These are phyloP conservation scores for Monilinia fructigena DNA, from an alignment of 2,329 filamentous ascomycete species.

Conservation along the genomic window DNA sequence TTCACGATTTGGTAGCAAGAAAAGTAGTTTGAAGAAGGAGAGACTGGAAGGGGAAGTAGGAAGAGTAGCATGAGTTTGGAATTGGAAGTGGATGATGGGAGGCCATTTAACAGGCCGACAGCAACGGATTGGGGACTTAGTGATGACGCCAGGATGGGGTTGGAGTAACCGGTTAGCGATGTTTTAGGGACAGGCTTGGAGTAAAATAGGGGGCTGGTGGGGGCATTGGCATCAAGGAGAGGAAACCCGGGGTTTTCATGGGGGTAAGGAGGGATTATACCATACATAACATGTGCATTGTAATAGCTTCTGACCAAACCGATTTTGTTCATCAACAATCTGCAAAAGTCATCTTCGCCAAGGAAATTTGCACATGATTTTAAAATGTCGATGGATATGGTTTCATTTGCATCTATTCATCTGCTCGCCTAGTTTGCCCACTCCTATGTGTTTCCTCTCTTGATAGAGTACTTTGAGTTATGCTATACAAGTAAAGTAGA, in stretches of 20 bases:
- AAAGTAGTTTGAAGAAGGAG: slow-evolving; percentile 31
- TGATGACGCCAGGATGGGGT: slow-evolving; percentile 79
- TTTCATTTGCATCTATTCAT: slow-evolving; percentile 8
- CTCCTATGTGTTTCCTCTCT: background rate
- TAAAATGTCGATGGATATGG: background rate
- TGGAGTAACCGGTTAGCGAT: slow-evolving; percentile 55
- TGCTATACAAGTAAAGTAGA: slow-evolving; percentile 20
- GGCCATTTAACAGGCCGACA: slow-evolving; percentile 52
- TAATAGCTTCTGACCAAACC: background rate
- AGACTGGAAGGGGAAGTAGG: slow-evolving; percentile 27
- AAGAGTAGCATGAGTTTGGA: slow-evolving; percentile 29
- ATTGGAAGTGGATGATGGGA: slow-evolving; percentile 46
- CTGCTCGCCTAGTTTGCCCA: slow-evolving; percentile 4
- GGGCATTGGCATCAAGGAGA: background rate
- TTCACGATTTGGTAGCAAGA: slow-evolving; percentile 25
- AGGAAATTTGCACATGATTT: background rate
- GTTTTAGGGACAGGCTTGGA: slow-evolving; percentile 1
- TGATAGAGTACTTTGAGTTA: slow-evolving; percentile 1
- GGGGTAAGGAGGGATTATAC: slow-evolving; percentile 1
- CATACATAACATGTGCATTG: background rate
- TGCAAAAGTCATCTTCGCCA: background rate
- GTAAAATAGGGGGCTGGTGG: slow-evolving; percentile 8
- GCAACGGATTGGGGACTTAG: slow-evolving; percentile 73
- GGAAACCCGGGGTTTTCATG: background rate
- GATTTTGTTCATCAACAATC: background rate